phyloP scores from a whole-genome alignment of 2,329 filamentous ascomycete species.

The Penicillium occitanis region DNA sequence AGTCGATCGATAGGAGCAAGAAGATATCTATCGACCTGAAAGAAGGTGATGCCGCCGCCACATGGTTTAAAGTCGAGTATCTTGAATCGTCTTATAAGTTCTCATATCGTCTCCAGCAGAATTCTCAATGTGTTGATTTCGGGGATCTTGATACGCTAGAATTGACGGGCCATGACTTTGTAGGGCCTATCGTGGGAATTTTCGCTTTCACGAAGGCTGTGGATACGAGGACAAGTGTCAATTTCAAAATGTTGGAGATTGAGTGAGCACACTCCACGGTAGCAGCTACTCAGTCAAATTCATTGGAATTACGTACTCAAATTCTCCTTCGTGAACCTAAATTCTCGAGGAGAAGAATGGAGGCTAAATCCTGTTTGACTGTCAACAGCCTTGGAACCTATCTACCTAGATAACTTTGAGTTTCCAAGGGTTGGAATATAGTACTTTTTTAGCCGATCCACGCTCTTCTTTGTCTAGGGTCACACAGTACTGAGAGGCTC shows the following conservation, averaged over 20 bases:
- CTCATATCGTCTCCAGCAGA: conserved; percentile 9
- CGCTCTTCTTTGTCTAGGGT: no score
- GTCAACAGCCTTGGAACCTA: no score
- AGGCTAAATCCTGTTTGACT: no score
- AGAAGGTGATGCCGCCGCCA: not conserved
- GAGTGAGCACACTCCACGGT: not conserved
- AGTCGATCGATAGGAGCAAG: conserved; percentile 23
- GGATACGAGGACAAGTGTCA: not conserved
- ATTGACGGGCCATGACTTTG: conserved; percentile 36
- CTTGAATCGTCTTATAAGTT: not conserved
- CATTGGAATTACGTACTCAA: not conserved
- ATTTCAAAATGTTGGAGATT: not conserved
- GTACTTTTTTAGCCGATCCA: no score
- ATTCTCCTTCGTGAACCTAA: not conserved
- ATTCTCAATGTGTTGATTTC: conserved; percentile 21
- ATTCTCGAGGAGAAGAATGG: not conserved
- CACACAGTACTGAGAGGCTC: no score
- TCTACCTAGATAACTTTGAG: no score
- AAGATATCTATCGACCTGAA: conserved; percentile 13
- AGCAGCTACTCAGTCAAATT: not conserved
- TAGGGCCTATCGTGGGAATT: conserved; percentile 35
- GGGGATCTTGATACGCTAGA: conserved; percentile 30
- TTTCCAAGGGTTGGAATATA: no score
- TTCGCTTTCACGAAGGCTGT: conserved; percentile 24
- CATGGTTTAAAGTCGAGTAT: not conserved